Evolutionary conservation across 2,329 filamentous ascomycete species (phyloP).

Genomic region (Clarireedia paspali): DNA sequence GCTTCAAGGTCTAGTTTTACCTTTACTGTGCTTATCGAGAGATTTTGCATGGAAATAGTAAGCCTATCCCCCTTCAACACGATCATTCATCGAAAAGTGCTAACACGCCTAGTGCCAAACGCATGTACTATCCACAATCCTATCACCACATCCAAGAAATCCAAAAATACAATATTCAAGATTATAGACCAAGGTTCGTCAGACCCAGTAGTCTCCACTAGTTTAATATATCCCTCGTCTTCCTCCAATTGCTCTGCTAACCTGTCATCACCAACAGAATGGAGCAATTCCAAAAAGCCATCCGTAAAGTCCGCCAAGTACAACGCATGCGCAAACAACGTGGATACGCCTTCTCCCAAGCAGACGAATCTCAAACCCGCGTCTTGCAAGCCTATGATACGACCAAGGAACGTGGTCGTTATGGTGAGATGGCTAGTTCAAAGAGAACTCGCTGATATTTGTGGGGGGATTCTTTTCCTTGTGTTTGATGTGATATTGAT

Average conservation of each 20-base stretch:
- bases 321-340: slow-evolving; percentile 99
- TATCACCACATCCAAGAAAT: slow-evolving; percentile 99
- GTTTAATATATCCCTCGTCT: slow-evolving; percentile 15
- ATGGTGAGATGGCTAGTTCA: slow-evolving; percentile 75
- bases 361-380: slow-evolving; percentile 90
- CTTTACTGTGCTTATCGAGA: slow-evolving; percentile 72
- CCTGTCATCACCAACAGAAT: slow-evolving; percentile 49
- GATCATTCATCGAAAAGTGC: background rate
- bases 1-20: slow-evolving; percentile 76
- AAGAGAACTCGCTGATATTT: slow-evolving; percentile 3
- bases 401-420: slow-evolving; percentile 80
- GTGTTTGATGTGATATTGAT: no score
- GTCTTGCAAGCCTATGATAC: slow-evolving; percentile 98
- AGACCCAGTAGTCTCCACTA: background rate
- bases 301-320: slow-evolving; percentile 94
- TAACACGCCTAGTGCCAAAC: slow-evolving; percentile 51
- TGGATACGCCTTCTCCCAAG: slow-evolving; percentile 96
- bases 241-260: background rate
- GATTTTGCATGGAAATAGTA: slow-evolving; percentile 95
- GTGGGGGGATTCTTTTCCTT: no score
- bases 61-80: slow-evolving; percentile 17
- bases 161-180: slow-evolving; percentile 99
- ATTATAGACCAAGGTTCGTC: slow-evolving; percentile 84
- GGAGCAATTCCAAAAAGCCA: slow-evolving; percentile 99
- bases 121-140: slow-evolving; percentile 92